Evolutionary conservation across 768 basidiomycete genomes (phyloP).

Genomic region (Podaxis mareebaensis): DNA sequence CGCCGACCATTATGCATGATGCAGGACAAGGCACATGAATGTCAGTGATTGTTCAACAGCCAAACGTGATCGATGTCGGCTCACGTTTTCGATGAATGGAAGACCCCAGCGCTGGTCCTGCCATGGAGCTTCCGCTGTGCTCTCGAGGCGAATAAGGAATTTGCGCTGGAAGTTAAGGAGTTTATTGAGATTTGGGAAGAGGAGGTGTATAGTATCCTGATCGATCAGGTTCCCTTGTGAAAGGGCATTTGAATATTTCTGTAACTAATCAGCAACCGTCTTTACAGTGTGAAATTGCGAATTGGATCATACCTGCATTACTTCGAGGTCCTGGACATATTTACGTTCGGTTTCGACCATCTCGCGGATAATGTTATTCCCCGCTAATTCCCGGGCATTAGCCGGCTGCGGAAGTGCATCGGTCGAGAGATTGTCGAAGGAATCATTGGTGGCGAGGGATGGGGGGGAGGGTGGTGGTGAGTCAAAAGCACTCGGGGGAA

Average conservation of each 20-base stretch:
- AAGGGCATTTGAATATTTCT: slow-evolving; percentile 90
- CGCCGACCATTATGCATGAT: slow-evolving; percentile 35
- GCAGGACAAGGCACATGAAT: slow-evolving; percentile 33
- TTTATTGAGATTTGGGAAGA: slow-evolving; percentile 94
- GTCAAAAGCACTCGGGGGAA: slow-evolving; percentile 71
- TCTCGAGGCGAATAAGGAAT: slow-evolving; percentile 88
- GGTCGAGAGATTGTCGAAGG: slow-evolving; percentile 59
- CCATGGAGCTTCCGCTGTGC: slow-evolving; percentile 80
- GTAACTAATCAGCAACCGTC: slow-evolving; percentile 23
- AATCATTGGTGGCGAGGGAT: slow-evolving; percentile 54
- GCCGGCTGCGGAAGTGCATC: slow-evolving; percentile 41
- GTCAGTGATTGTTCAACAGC: neutral
- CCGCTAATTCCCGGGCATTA: slow-evolving; percentile 63
- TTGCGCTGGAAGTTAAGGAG: slow-evolving; percentile 95
- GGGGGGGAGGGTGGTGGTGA: slow-evolving; percentile 60
- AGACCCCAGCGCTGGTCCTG: slow-evolving; percentile 87
- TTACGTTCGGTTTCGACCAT: slow-evolving; percentile 94
- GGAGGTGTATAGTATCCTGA: slow-evolving; percentile 92
- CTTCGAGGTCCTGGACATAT: slow-evolving; percentile 94
- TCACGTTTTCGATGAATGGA: slow-evolving; percentile 80
- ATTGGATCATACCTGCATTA: slow-evolving; percentile 77
- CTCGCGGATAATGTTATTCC: slow-evolving; percentile 82
- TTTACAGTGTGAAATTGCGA: slow-evolving; percentile 10
- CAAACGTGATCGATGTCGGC: slow-evolving; percentile 34
- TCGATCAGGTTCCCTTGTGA: slow-evolving; percentile 83